Percentiles rank a stretch among this genome's conserved stretches.
Conservation (phyloP, 2,329 filamentous ascomycete genomes). For the Coniochaeta sp. region DNA sequence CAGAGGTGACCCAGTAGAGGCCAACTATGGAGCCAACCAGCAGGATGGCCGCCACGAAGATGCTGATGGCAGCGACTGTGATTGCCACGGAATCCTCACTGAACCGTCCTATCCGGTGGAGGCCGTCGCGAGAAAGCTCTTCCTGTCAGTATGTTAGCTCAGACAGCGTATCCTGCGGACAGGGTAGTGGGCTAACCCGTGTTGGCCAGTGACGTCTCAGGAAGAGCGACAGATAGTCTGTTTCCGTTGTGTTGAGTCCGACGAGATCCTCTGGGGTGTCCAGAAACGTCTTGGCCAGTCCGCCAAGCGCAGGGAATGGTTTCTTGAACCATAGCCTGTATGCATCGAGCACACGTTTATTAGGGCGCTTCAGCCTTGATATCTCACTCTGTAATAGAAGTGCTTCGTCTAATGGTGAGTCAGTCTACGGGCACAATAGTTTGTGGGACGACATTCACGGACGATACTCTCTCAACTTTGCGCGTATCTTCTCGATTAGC, state of each 20-base stretch:
- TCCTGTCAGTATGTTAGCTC: neutral
- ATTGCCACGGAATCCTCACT: neutral
- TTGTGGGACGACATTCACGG: neutral
- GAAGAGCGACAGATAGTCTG: neutral
- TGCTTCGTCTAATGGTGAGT: neutral
- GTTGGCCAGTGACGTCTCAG: neutral
- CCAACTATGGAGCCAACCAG: slow-evolving; percentile 2
- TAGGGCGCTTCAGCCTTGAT: neutral
- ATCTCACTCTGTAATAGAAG: neutral
- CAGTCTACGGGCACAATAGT: neutral
- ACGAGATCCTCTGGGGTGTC: neutral
- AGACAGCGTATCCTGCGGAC: neutral
- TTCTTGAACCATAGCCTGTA: neutral
- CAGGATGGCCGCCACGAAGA: slow-evolving; percentile 17
- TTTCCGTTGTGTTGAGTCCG: neutral
- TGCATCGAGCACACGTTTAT: neutral
- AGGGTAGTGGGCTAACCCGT: neutral
- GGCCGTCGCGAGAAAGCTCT: neutral
- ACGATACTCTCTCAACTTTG: neutral
- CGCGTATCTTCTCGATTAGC: neutral
- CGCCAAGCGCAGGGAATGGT: neutral
- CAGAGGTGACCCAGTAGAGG: neutral
- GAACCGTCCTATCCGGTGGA: neutral
- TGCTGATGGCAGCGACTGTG: neutral
- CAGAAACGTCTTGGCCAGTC: neutral